Percentiles rank a stretch among this genome's conserved stretches.
Conservation (phyloP, 768 basidiomycete genomes). For the Mycena sanguinolenta region DNA sequence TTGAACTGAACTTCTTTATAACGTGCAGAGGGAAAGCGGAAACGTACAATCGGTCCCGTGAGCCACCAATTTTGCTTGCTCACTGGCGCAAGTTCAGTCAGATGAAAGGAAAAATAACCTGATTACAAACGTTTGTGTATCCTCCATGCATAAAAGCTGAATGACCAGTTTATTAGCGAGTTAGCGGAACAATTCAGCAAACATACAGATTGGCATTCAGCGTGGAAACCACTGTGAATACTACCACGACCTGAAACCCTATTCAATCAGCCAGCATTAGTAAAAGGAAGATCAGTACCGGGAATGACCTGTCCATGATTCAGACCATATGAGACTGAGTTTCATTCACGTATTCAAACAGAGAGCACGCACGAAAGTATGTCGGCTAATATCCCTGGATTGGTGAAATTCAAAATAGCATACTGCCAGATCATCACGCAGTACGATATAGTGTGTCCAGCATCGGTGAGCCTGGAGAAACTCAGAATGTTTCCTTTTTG, state of each 20-base stretch:
- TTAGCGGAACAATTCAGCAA: neutral
- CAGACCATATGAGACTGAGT: neutral
- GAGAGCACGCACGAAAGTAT: slow-evolving; percentile 20
- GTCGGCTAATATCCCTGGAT: neutral
- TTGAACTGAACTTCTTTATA: neutral
- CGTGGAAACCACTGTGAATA: slow-evolving; percentile 5
- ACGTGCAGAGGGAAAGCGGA: neutral
- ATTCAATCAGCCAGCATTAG: neutral
- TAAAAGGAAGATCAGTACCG: neutral
- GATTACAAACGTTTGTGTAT: slow-evolving; percentile 53
- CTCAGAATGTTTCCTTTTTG: neutral
- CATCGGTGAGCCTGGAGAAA: slow-evolving; percentile 51
- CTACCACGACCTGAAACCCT: neutral
- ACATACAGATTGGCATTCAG: slow-evolving; percentile 33
- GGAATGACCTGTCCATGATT: neutral
- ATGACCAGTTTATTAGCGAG: neutral
- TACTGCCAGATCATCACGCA: slow-evolving; percentile 56
- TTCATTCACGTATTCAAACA: neutral
- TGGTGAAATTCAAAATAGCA: slow-evolving; percentile 49
- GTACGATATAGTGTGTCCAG: slow-evolving; percentile 52
- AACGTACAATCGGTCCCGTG: slow-evolving; percentile 42
- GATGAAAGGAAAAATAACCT: neutral
- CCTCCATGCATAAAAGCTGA: slow-evolving; percentile 35
- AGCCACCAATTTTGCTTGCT: slow-evolving; percentile 51
- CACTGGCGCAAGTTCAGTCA: slow-evolving; percentile 41